Evolutionary conservation across 306 rosid species (phyloP), one percentile per base, ranked within the genome.

Genomic region (Phaseolus lunatus): DNA sequence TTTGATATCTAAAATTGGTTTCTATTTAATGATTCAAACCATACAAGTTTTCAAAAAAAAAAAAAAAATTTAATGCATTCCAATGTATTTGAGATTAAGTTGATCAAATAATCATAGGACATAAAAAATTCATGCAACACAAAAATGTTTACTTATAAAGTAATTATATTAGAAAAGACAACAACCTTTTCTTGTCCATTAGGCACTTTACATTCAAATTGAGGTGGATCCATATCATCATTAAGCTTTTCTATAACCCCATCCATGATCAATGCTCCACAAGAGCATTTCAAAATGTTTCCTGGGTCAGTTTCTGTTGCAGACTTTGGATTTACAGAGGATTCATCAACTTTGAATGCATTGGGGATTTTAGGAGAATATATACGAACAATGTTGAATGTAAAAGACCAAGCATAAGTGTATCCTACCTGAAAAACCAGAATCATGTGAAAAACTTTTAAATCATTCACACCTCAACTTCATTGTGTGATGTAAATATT

Each of bases 391-490:
- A 82, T 8, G 67, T 78, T 66, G 83, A 68, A 85, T 53, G 57
- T 81, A 58, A 69, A 74, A 71, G 84, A 49, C 90, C 90, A 87
- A 58, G 33, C n/a, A 47, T 57, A 85, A 63, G 78, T 20, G 67
- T 52, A 23, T 47, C 88, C 87, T 48, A 82, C 1, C 88, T 82
- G 72, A 26, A 73, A 63, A 58, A 69, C 15, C 41, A 75, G 8
- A 65, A 74, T n/a, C 18, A 56, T 1, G 24, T 44, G 39, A 52
- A 71, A 23, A 37, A 2, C 7, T 22, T 66, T 14, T 7, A n/a
- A 72, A 33, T 14, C 64, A 16, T 49, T 69, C 14, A 44, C 16
- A 57, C n/a, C 18, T 7, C 26, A 27, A 78, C 15, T 56, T 11
- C 6, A 19, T 19, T 79, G 11, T 22, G 3, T 45, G 19, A 75